A percentile compares a stretch with the other conserved stretches of the same genome.
Conservation (phyloP, 2,329 filamentous ascomycete species). For the Neofusicoccum kwambonambiense region DNA sequence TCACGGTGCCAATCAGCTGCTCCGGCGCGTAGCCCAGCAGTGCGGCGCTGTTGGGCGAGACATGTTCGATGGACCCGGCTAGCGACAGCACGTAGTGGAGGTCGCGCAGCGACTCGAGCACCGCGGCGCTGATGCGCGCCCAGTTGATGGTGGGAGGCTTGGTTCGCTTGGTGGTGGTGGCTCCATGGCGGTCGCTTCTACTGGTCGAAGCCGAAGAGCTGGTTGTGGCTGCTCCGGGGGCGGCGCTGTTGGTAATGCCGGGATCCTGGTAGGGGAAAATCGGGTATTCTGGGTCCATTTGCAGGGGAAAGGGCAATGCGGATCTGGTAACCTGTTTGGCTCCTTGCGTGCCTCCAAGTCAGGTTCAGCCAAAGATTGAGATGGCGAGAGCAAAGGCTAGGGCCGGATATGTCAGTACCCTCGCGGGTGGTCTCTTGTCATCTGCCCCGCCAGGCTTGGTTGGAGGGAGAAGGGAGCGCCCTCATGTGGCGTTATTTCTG, state of each 20-base stretch:
- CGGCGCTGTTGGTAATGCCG: background rate
- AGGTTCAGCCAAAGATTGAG: background rate
- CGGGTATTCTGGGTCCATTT: background rate
- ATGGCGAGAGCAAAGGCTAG: background rate
- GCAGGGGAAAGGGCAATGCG: background rate
- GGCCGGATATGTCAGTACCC: background rate
- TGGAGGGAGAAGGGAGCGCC: background rate
- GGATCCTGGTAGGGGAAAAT: background rate
- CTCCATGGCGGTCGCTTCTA: background rate
- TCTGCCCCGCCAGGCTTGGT: background rate
- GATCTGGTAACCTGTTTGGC: background rate
- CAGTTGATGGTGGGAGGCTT: background rate
- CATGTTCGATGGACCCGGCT: background rate
- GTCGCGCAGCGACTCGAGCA: slow-evolving; percentile 11
- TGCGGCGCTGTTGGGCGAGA: slow-evolving; percentile 5
- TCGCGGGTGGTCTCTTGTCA: background rate
- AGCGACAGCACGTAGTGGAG: slow-evolving; percentile 4
- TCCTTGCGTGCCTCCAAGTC: background rate
- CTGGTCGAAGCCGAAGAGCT: background rate
- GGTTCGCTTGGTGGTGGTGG: background rate
- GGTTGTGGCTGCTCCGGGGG: background rate
- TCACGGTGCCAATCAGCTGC: background rate
- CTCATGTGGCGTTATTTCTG: background rate
- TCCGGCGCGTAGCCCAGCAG: slow-evolving; percentile 8
- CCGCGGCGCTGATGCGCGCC: slow-evolving; percentile 8